Conservation (phyloP, 805 yeast species). For the Wickerhamiella occidentalis region DNA sequence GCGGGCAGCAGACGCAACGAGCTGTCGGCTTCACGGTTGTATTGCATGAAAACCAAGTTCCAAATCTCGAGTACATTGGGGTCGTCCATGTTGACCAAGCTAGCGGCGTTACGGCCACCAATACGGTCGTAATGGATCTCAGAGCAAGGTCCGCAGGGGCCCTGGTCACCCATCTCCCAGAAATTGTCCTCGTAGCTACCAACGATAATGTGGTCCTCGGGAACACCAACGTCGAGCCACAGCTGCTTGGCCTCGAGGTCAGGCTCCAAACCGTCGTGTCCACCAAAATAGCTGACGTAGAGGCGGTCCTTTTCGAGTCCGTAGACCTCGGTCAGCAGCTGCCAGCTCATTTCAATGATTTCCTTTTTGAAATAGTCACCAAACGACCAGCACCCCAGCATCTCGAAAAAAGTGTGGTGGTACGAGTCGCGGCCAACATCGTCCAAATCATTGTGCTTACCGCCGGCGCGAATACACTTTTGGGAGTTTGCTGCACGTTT, state of each 20-base stretch:
- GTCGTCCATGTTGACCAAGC: constrained; percentile 88
- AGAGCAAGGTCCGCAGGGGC: constrained; percentile 99
- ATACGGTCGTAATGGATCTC: constrained; percentile 96
- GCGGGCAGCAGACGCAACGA: constrained; percentile 76
- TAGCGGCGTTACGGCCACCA: constrained; percentile 93
- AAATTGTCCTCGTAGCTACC: constrained; percentile 87
- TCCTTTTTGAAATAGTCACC: constrained; percentile 97
- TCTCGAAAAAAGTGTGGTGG: constrained; percentile 97
- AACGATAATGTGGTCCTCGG: constrained; percentile 84
- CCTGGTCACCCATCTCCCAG: constrained; percentile 99
- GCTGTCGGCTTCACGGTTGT: constrained; percentile 83
- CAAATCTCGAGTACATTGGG: constrained; percentile 96
- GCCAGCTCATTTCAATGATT: constrained; percentile 85
- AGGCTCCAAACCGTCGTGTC: constrained; percentile 74
- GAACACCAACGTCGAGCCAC: constrained; percentile 82
- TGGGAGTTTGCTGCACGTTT: constrained; percentile 92
- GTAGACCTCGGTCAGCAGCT: constrained; percentile 71
- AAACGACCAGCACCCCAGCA: constrained; percentile 99
- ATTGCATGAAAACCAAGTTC: constrained; percentile 96
- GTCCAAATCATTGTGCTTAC: constrained; percentile 91
- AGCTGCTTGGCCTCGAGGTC: constrained; percentile 84
- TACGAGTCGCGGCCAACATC: constrained; percentile 97
- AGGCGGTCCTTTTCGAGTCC: constrained; percentile 68
- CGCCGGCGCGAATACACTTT: constrained; percentile 98
- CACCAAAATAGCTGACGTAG: constrained; percentile 94